Evolutionary conservation across 2,329 filamentous ascomycete genomes (phyloP), one percentile per base, ranked within the genome.

Genomic region (Aspergillus proliferans): DNA sequence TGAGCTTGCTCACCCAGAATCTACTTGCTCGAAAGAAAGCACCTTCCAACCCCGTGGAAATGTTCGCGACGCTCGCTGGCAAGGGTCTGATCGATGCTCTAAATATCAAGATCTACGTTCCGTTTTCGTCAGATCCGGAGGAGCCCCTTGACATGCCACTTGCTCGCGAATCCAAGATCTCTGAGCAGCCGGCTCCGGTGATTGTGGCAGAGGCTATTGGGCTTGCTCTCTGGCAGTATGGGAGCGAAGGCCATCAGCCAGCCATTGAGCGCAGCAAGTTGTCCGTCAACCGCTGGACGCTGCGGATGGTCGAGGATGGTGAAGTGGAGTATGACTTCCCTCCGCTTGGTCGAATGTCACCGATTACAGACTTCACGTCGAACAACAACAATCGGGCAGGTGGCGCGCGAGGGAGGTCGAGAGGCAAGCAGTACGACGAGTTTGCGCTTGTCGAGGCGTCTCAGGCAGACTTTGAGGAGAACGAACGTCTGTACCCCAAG

Each of bases 321-420:
- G 82, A 85, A 58, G 78, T 85, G 2, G 82, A 85, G 51, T 82
- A 80, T 58, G 82, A 85, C 58, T 85, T 85, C 53, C 81, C 82
- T 5, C 74, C 82, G 1, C 66, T 85, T 28, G 75, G 72, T 8
- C 73, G 81, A 30, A 79, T 76, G 19, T 75, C 78, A 54, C 76
- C 80, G 1, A 74, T 85, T 47, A 75, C 76, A 3, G 82, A 85
- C 58, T 85, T 85, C 58, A 83, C 82, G 0, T 83, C 80, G 2
- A 85, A 85, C 67, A 85, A 85, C 62, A 85, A 85, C 61, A 84
- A 83, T 54, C 75, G 81, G 38, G 79, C 78, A 24, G 78, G 65
- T 21, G 69, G 66, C 14, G 58, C 76, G 46, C 73, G 82, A 47
- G 76, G 78, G 5, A 71, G 82, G 45, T 76, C 79, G 40, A 71